A percentile compares a stretch with the other conserved stretches of the same genome.
These are phyloP conservation scores for Pontederia paniculata DNA, from an alignment of 176 grass and related monocot species.

Conservation along the genomic window DNA sequence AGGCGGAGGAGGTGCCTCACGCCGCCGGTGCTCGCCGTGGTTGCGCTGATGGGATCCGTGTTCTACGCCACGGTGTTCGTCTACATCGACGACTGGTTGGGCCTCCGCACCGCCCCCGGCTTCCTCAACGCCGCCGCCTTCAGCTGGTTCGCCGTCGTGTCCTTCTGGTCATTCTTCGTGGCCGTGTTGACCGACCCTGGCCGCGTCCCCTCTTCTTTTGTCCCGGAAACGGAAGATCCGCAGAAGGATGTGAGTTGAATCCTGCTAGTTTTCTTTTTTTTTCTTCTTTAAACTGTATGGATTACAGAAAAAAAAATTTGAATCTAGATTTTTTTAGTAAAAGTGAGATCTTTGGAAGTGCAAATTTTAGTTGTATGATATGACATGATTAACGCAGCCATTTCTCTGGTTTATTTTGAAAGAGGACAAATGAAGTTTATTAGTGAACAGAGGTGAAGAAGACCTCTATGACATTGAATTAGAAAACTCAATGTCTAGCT, in stretches of 20 bases:
- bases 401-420: too few relatives aligned
- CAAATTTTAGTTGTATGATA: neutral
- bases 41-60: constrained; percentile 33
- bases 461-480: too few relatives aligned
- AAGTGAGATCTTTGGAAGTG: neutral
- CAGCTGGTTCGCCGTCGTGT: constrained; percentile 41
- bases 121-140: constrained; percentile 41
- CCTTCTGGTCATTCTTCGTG: constrained; percentile 62
- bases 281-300: neutral
- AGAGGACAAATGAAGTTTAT: too few relatives aligned
- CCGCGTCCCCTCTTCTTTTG: constrained; percentile 38
- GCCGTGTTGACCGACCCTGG: constrained; percentile 51
- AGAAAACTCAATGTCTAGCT: too few relatives aligned
- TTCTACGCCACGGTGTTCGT: constrained; percentile 75
- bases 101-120: constrained; percentile 42
- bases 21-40: constrained; percentile 27
- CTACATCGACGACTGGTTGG: constrained; percentile 61
- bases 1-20: constrained; percentile 31
- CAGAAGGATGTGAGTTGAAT: constrained; percentile 37
- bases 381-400: neutral
- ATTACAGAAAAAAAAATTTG: neutral
- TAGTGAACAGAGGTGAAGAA: too few relatives aligned
- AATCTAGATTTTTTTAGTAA: too few relatives aligned
- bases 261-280: constrained; percentile 6
- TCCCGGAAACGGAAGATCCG: constrained; percentile 52